A percentile compares a stretch with the other conserved stretches of the same genome.
Conservation (phyloP, 139 green algal genomes). For the Auxenochlorella pyrenoidosa region DNA sequence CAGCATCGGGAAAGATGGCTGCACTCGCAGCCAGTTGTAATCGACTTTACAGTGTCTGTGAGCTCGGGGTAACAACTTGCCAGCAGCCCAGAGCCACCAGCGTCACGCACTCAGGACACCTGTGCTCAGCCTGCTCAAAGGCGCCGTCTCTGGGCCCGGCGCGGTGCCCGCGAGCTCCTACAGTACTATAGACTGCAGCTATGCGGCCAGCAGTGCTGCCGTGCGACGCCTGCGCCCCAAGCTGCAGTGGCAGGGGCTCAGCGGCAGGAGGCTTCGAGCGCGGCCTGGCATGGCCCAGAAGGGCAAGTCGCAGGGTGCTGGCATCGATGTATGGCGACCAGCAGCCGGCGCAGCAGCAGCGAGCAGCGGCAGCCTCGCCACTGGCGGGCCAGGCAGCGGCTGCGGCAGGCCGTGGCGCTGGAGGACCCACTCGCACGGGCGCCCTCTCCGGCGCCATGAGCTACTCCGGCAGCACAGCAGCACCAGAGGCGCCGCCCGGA, state of each 20-base stretch:
- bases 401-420: background rate
- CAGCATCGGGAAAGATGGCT: too few relatives aligned
- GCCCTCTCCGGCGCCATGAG: background rate
- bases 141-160: too few relatives aligned
- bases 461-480: background rate
- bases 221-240: background rate
- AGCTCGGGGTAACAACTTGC: too few relatives aligned
- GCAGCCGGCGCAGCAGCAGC: background rate
- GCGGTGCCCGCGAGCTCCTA: too few relatives aligned
- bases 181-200: background rate
- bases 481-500: background rate
- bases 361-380: background rate
- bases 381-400: background rate
- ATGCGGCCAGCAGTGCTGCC: constrained; percentile 16
- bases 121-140: too few relatives aligned
- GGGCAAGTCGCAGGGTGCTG: background rate
- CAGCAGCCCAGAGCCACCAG: too few relatives aligned
- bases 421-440: background rate
- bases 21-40: too few relatives aligned
- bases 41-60: too few relatives aligned
- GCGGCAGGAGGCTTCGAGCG: background rate
- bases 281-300: background rate
- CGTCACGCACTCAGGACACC: too few relatives aligned
- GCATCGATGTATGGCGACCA: background rate
- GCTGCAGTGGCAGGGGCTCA: background rate